Evolutionary conservation across 345 rosid genomes (phyloP), one percentile per base, ranked within the genome.

Genomic region (Carallia pectinifolia): DNA sequence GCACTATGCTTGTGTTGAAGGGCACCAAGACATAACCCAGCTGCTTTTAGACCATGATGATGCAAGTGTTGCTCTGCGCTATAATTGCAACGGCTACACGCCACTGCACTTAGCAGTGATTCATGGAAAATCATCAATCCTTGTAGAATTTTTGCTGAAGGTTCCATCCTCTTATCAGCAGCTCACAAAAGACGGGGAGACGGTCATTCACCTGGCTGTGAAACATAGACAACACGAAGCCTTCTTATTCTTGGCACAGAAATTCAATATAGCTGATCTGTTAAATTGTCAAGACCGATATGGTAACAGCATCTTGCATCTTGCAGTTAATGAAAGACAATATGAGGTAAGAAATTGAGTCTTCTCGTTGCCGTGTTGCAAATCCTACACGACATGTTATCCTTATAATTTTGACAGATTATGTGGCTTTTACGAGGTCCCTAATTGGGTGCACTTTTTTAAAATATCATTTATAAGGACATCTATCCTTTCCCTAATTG

Each of bases 271-370:
- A 60, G 40, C 67, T 3, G 13, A 55, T 12, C 73, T 74, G 34
- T 47, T 79, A 17, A 62, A 66, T 54, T 16, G 17, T 53, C 72
- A 58, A 50, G 82, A 79, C 52, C 65, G 63, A 38, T 62, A 44
- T 31, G 79, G 82, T 17, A 74, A 74, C 67, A 74, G 78, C 18
- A 61, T 74, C 19, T 55, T 79, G 65, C 82, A 79, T 60, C 58
- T 74, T 67, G 82, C 78, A 38, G 68, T 71, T 47, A 50, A 39
- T 13, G 44, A 19, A 17, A 38, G 64, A 5, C 13, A n/a, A 54
- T 72, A 73, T 59, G 30, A 64, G 6, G 81, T 56, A 56, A 9
- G 31, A 15, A 56, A 19, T 27, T 72, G 52, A 17, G 75, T 23
- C 23, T 1, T 19, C 64, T 34, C 37, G 39, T 64, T 12, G 52